Evolutionary conservation across 202 grass and related monocot species (phyloP).

Genomic region (Bolboschoenoplectus hybrid): DNA sequence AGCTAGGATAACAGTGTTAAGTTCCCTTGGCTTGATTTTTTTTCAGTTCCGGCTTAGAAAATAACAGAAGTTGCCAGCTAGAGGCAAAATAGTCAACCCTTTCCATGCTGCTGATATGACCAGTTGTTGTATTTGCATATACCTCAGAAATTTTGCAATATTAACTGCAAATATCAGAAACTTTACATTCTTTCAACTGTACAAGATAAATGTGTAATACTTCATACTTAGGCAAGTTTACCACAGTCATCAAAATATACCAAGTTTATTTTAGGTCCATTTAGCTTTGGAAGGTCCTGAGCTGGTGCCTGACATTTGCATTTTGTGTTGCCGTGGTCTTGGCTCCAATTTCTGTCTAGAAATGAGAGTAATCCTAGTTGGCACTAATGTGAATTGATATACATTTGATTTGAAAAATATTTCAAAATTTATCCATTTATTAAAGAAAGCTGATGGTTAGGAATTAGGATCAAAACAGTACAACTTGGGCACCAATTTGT

Average conservation of each 20-base stretch:
- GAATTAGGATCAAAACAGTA: not conserved
- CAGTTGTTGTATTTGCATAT: not conserved
- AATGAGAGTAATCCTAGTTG: not conserved
- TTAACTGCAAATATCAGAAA: not conserved
- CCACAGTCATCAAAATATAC: not conserved
- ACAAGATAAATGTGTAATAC: not conserved
- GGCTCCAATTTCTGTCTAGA: not conserved
- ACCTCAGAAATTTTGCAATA: not conserved
- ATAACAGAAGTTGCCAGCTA: not conserved
- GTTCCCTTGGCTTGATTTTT: not conserved
- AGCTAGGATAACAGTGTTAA: slow-evolving; percentile 6
- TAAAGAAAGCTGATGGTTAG: not conserved
- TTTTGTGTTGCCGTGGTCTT: not conserved
- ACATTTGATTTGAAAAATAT: not conserved
- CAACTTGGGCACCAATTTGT: not conserved
- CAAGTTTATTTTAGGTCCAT: not conserved
- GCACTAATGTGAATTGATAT: not conserved
- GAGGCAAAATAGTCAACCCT: not conserved
- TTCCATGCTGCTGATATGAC: not conserved
- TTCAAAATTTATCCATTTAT: not conserved
- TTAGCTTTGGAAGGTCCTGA: not conserved
- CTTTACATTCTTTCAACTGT: not conserved
- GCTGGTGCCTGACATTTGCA: not conserved
- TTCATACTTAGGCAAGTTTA: not conserved
- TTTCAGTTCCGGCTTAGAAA: not conserved